A percentile compares a stretch with the other conserved stretches of the same genome.
phyloP scores from a whole-genome alignment of 2,329 filamentous ascomycete species.

The Verticillium dahliae region DNA sequence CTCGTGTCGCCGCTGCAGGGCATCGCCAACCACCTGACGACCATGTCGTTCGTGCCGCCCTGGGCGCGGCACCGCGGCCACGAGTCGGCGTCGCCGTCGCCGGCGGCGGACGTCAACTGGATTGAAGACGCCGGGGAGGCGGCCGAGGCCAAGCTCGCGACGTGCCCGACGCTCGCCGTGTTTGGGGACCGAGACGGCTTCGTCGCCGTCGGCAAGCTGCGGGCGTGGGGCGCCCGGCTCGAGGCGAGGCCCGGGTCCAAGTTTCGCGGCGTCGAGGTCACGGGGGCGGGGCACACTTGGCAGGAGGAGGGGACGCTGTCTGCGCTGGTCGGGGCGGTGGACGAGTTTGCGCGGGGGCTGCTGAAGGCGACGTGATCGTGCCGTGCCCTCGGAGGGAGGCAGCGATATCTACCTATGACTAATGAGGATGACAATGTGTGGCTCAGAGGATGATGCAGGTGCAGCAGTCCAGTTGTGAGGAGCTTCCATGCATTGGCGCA shows the following conservation, averaged over 20 bases:
- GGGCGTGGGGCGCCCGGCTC: slow-evolving; percentile 57
- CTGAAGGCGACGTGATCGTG: slow-evolving; percentile 1
- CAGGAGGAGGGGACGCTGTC: slow-evolving; percentile 42
- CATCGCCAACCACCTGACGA: slow-evolving; percentile 53
- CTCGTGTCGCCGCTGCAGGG: slow-evolving; percentile 63
- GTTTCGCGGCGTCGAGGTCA: slow-evolving; percentile 42
- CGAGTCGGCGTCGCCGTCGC: slow-evolving; percentile 1
- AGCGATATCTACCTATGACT: too few relatives aligned
- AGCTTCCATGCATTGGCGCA: too few relatives aligned
- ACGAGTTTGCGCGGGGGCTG: slow-evolving; percentile 17
- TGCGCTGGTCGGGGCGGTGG: slow-evolving; percentile 23
- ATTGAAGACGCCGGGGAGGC: slow-evolving; percentile 13
- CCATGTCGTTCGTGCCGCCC: slow-evolving; percentile 46
- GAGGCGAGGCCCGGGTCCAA: slow-evolving; percentile 30
- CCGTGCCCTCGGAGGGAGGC: too few relatives aligned
- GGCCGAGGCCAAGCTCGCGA: slow-evolving; percentile 49
- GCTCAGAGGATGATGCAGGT: too few relatives aligned
- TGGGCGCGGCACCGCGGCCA: slow-evolving; percentile 13
- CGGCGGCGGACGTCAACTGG: slow-evolving; percentile 4
- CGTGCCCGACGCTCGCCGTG: slow-evolving; percentile 58
- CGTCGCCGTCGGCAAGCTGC: slow-evolving; percentile 57
- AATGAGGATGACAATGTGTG: too few relatives aligned
- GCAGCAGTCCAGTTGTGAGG: too few relatives aligned
- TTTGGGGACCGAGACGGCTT: slow-evolving; percentile 75
- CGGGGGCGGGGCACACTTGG: slow-evolving; percentile 58